Evolutionary conservation across 306 rosid genomes (phyloP).

Genomic region (Coriaria nepalensis): DNA sequence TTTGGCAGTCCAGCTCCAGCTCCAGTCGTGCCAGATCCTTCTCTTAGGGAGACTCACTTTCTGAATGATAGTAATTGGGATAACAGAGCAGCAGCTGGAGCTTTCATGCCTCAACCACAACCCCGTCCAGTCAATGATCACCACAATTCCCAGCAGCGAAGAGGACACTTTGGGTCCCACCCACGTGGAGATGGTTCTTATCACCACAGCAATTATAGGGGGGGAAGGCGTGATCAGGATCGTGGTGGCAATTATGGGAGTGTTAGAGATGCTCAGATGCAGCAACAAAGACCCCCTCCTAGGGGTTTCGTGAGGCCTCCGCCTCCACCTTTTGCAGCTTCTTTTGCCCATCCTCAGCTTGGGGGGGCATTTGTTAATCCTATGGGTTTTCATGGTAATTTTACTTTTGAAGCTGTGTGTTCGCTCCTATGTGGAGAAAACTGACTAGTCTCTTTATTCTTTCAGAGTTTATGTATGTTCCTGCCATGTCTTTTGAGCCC

Average conservation of each 20-base stretch:
- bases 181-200: constrained; percentile 41
- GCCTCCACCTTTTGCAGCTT: constrained; percentile 36
- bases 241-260: constrained; percentile 77
- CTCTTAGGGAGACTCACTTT: constrained; percentile 40
- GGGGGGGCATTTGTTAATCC: constrained; percentile 40
- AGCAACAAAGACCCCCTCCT: constrained; percentile 34
- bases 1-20: constrained; percentile 23
- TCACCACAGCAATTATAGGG: constrained; percentile 22
- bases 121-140: constrained; percentile 16
- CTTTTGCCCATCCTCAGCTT: constrained; percentile 34
- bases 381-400: constrained; percentile 53
- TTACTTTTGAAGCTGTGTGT: constrained; percentile 34
- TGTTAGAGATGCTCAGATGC: constrained; percentile 35
- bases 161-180: constrained; percentile 44
- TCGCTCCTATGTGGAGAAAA: constrained; percentile 20
- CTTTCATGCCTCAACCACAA: constrained; percentile 27
- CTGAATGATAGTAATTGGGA: constrained; percentile 36
- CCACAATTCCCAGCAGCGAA: constrained; percentile 28
- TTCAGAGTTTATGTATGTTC: constrained; percentile 7
- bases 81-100: constrained; percentile 29
- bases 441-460: no score
- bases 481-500: constrained; percentile 33
- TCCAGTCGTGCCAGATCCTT: constrained; percentile 33
- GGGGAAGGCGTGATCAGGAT: constrained; percentile 65
- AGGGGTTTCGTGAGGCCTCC: constrained; percentile 37